Evolutionary conservation across 1,139 yeast genomes (phyloP).

Genomic region (Debaryomyces coudertii): DNA sequence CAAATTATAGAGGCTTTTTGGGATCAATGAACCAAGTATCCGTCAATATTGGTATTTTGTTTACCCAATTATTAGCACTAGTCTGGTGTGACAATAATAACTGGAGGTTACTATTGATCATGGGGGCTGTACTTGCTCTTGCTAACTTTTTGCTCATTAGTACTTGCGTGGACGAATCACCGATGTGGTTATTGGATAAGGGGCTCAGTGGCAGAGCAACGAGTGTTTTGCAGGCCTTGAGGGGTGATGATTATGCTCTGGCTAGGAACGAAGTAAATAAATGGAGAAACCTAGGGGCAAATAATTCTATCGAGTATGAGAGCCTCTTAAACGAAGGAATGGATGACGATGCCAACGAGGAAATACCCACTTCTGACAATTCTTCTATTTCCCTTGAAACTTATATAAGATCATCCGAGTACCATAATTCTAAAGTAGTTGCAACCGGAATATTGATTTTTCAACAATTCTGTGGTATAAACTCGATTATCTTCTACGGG

Average conservation of each 20-base stretch:
- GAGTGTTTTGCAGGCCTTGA: conserved; percentile 37
- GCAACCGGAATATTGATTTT: conserved; percentile 79
- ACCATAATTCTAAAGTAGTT: conserved; percentile 59
- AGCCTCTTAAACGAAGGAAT: conserved; percentile 20
- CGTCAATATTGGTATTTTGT: conserved; percentile 78
- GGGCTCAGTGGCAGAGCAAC: conserved; percentile 39
- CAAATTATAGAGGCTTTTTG: conserved; percentile 65
- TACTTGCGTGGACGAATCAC: conserved; percentile 69
- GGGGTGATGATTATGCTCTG: conserved; percentile 45
- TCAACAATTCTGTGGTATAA: conserved; percentile 92
- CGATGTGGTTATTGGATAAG: conserved; percentile 69
- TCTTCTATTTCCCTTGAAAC: conserved; percentile 31
- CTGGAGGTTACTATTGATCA: conserved; percentile 73
- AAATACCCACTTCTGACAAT: conserved; percentile 1
- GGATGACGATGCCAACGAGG: conserved; percentile 13
- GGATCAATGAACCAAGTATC: conserved; percentile 90
- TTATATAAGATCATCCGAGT: conserved; percentile 57
- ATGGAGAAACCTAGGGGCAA: conserved; percentile 27
- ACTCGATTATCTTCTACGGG: conserved; percentile 89
- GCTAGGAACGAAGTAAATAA: conserved; percentile 43
- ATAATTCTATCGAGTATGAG: conserved; percentile 8
- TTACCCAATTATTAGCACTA: conserved; percentile 76
- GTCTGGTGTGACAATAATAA: conserved; percentile 61
- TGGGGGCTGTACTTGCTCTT: conserved; percentile 60
- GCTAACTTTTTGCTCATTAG: conserved; percentile 47